phyloP scores from a whole-genome alignment of 225 moss, liverwort and hornwort genomes.

The Ulota crispa region DNA sequence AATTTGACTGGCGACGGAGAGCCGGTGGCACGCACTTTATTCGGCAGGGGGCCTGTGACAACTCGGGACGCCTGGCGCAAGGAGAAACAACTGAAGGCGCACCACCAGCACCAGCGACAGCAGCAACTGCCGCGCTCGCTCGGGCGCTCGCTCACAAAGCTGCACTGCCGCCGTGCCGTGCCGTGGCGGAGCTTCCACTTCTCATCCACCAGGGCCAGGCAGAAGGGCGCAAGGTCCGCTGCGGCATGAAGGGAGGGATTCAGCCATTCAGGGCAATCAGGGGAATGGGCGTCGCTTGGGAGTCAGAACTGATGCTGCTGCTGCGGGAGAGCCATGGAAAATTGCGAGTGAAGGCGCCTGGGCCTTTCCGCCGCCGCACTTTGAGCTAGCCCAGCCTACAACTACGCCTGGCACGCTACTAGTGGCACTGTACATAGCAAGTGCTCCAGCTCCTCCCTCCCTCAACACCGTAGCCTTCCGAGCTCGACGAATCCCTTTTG shows the following conservation, averaged over 20 bases:
- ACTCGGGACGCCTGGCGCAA: background rate
- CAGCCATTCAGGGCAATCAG: background rate
- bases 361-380: constrained; percentile 40
- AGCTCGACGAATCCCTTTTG: background rate
- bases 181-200: background rate
- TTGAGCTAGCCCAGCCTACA: constrained; percentile 21
- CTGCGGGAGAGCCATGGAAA: background rate
- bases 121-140: background rate
- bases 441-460: background rate
- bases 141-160: background rate
- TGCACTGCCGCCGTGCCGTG: too few species aligned
- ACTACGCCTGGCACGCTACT: constrained; percentile 15
- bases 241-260: background rate
- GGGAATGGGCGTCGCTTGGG: background rate
- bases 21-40: background rate
- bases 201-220: background rate
- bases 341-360: constrained; percentile 11
- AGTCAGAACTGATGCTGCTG: too few species aligned
- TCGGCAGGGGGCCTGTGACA: background rate
- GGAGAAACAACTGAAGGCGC: too few species aligned
- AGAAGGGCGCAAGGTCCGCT: background rate
- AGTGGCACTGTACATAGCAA: constrained; percentile 18
- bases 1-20: background rate
- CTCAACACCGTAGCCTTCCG: background rate
- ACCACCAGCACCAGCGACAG: background rate